Evolutionary conservation across 2,329 filamentous ascomycete genomes (phyloP).

Genomic region (Ramichloridium luteum): DNA sequence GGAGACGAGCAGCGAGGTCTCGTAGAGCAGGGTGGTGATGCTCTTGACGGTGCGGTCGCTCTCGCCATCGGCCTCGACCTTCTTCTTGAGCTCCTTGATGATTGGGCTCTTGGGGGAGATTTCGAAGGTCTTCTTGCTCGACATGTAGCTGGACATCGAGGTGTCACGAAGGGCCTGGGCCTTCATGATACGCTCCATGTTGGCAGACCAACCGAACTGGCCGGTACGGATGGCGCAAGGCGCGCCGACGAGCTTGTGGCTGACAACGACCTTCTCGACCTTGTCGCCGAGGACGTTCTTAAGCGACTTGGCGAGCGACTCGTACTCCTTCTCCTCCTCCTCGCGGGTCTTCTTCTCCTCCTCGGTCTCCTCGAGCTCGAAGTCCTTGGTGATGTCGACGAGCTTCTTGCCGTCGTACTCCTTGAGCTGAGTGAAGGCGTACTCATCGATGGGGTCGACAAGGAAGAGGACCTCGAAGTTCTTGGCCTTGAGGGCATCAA

Average conservation of each 20-base stretch:
- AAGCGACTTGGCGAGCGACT: slow-evolving; percentile 84
- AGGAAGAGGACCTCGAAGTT: slow-evolving; percentile 99
- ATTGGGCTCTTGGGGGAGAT: slow-evolving; percentile 98
- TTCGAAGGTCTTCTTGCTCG: slow-evolving; percentile 99
- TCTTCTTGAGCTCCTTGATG: slow-evolving; percentile 98
- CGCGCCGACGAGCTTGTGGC: slow-evolving; percentile 86
- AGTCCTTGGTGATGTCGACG: slow-evolving; percentile 99
- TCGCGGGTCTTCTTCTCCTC: slow-evolving; percentile 97
- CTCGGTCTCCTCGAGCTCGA: slow-evolving; percentile 98
- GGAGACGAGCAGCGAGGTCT: slow-evolving; percentile 96
- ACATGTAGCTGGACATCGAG: slow-evolving; percentile 99
- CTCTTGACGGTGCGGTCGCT: slow-evolving; percentile 99
- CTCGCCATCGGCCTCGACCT: slow-evolving; percentile 95
- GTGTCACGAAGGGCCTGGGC: slow-evolving; percentile 99
- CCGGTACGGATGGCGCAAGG: slow-evolving; percentile 98
- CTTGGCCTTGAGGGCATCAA: slow-evolving; percentile 97
- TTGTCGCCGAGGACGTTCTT: slow-evolving; percentile 99
- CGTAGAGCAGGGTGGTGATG: slow-evolving; percentile 94
- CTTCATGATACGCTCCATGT: slow-evolving; percentile 99
- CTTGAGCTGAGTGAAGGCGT: slow-evolving; percentile 99
- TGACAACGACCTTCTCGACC: slow-evolving; percentile 99
- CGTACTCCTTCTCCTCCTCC: slow-evolving; percentile 96
- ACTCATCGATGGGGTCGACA: slow-evolving; percentile 98
- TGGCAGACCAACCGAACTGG: slow-evolving; percentile 99
- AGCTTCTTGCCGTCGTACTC: slow-evolving; percentile 99